Conservation (phyloP, 352 stramenopile genomes). For the Phytophthora foliorum region DNA sequence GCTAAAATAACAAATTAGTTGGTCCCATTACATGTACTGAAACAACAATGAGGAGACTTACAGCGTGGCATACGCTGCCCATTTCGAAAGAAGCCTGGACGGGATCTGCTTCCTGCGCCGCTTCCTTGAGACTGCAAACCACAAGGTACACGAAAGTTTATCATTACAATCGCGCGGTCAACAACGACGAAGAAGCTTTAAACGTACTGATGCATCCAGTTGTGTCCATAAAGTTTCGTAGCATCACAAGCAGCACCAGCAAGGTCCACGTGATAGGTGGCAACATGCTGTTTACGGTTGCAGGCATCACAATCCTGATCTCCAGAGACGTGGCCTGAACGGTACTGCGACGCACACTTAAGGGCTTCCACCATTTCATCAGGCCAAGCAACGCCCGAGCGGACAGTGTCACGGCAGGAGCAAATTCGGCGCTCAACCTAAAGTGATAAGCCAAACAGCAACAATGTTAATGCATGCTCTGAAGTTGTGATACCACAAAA, state of each 20-base stretch:
- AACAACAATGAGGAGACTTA: conserved; percentile 37
- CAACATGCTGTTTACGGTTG: conserved; percentile 73
- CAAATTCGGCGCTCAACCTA: conserved; percentile 84
- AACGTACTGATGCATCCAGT: conserved; percentile 72
- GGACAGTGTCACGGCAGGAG: conserved; percentile 73
- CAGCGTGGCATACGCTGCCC: conserved; percentile 82
- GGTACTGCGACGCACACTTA: conserved; percentile 49
- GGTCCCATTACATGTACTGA: not conserved
- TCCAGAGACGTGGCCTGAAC: conserved; percentile 38
- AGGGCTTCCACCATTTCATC: conserved; percentile 72
- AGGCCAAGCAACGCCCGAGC: conserved; percentile 75
- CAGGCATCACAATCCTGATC: conserved; percentile 78
- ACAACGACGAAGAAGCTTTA: not conserved
- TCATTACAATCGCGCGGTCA: not conserved
- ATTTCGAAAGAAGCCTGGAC: conserved; percentile 66
- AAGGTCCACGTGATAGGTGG: conserved; percentile 66
- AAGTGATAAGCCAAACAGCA: not conserved
- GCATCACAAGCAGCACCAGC: conserved; percentile 71
- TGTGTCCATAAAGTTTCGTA: conserved; percentile 66
- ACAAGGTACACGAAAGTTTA: conserved; percentile 6
- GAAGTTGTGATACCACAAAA: not conserved
- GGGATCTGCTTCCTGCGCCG: conserved; percentile 38
- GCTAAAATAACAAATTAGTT: conserved; percentile 41
- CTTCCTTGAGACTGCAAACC: conserved; percentile 48
- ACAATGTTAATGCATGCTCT: conserved; percentile 3